Evolutionary conservation across 2,329 filamentous ascomycete species (phyloP).

Genomic region (Talaromyces sp.): DNA sequence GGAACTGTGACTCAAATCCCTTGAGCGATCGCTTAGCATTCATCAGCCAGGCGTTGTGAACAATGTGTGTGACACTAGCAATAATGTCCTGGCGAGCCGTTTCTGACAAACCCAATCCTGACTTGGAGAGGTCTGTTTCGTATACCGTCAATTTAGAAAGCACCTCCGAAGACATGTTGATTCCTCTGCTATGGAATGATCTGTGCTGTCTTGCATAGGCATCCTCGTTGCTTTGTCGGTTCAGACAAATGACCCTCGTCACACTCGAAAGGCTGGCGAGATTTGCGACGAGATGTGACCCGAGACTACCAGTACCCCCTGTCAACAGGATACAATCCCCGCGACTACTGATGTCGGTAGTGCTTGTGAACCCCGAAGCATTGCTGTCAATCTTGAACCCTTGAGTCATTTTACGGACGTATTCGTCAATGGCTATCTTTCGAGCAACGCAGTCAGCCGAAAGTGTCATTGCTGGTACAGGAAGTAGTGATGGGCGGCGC

Average conservation of each 20-base stretch:
- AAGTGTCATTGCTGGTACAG: not conserved
- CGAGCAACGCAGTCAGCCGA: not conserved
- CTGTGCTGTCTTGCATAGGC: not conserved
- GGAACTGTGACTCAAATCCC: conserved; percentile 29
- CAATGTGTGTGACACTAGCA: conserved; percentile 45
- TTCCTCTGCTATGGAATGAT: not conserved
- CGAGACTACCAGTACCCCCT: conserved; percentile 16
- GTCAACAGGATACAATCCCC: not conserved
- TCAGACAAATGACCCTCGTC: conserved; percentile 38
- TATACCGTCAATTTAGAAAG: not conserved
- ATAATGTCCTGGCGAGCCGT: conserved; percentile 6
- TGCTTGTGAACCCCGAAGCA: not conserved
- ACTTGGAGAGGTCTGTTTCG: not conserved
- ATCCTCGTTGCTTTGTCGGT: not conserved
- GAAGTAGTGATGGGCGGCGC: not conserved
- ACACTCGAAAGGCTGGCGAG: conserved; percentile 44
- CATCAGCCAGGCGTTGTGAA: conserved; percentile 33
- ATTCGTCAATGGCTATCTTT: not conserved
- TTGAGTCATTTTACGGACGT: not conserved
- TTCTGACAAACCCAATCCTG: not conserved
- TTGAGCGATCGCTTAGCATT: conserved; percentile 19
- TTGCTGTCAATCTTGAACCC: not conserved
- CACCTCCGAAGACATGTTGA: not conserved
- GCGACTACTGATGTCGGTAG: not conserved
- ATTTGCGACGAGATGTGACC: conserved; percentile 47